These are phyloP conservation scores for Colletotrichum sojae DNA, from an alignment of 2,329 filamentous ascomycete species.

Conservation along the genomic window DNA sequence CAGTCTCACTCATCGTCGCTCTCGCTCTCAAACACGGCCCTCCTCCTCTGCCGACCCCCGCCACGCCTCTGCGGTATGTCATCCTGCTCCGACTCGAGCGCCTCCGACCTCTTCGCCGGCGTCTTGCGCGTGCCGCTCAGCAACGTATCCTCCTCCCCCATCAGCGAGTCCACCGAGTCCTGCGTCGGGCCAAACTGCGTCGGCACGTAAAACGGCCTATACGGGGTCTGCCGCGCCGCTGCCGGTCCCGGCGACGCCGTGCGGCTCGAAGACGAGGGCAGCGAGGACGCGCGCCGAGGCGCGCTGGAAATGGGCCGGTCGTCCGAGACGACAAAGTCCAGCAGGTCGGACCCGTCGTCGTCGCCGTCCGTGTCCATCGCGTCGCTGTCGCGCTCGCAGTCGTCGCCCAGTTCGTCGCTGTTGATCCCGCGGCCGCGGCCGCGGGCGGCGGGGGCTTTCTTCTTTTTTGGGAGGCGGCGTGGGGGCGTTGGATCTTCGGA, in stretches of 20 bases:
- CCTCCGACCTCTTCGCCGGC: background rate
- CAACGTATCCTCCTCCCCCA: constrained; percentile 19
- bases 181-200: constrained; percentile 56
- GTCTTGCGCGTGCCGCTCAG: constrained; percentile 24
- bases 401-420: constrained; percentile 65
- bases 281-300: constrained; percentile 47
- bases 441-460: constrained; percentile 40
- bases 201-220: constrained; percentile 55
- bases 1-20: constrained; percentile 41
- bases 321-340: constrained; percentile 71
- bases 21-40: constrained; percentile 44
- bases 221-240: constrained; percentile 42
- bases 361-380: constrained; percentile 61
- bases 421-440: constrained; percentile 50
- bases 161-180: constrained; percentile 50
- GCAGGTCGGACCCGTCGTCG: constrained; percentile 64
- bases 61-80: constrained; percentile 11
- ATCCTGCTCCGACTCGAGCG: constrained; percentile 30
- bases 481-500: constrained; percentile 39
- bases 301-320: constrained; percentile 52
- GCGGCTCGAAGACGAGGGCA: constrained; percentile 40
- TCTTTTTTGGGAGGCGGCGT: constrained; percentile 21
- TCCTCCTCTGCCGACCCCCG: constrained; percentile 27
- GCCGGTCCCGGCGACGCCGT: constrained; percentile 47
- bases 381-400: constrained; percentile 66